Evolutionary conservation across 495 filamentous ascomycete genomes (phyloP).

Genomic region (Copromyces sp.): DNA sequence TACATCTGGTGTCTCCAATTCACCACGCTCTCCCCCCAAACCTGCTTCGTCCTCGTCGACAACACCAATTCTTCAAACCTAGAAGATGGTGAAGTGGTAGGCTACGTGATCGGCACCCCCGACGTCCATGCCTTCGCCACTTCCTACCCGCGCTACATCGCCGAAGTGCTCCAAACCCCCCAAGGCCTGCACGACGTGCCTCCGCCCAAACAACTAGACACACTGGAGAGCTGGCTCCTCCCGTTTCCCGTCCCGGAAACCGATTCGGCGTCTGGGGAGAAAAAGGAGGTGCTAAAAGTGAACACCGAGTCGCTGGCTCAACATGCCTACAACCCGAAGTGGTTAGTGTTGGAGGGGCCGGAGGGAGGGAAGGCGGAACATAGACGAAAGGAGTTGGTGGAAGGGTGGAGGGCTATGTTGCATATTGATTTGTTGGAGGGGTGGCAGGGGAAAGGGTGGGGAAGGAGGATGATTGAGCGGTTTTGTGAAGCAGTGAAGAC

Average conservation of each 20-base stretch:
- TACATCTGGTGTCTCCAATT: slow-evolving; percentile 38
- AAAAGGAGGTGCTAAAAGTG: not conserved
- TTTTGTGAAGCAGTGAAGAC: slow-evolving; percentile 26
- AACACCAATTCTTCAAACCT: not conserved
- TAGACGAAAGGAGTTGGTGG: slow-evolving; percentile 18
- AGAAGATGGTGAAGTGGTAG: slow-evolving; percentile 14
- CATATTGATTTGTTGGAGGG: slow-evolving; percentile 31
- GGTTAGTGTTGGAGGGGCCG: slow-evolving; percentile 22
- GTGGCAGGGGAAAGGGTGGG: slow-evolving; percentile 29
- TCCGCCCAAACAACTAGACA: slow-evolving; percentile 12
- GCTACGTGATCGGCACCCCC: slow-evolving; percentile 31
- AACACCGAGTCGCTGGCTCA: slow-evolving; percentile 23
- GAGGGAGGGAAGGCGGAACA: not conserved
- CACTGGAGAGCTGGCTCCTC: slow-evolving; percentile 12
- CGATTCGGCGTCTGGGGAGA: not conserved
- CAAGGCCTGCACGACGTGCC: slow-evolving; percentile 14
- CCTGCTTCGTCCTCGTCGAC: slow-evolving; percentile 30
- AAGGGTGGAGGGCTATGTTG: slow-evolving; percentile 27
- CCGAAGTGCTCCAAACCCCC: slow-evolving; percentile 14
- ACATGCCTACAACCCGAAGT: slow-evolving; percentile 24
- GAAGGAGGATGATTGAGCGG: slow-evolving; percentile 24
- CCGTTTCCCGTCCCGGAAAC: not conserved
- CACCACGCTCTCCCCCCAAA: slow-evolving; percentile 26
- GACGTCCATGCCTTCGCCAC: slow-evolving; percentile 22
- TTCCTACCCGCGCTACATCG: slow-evolving; percentile 22